phyloP scores from a whole-genome alignment of 2,329 filamentous ascomycete species.

The Fusarium temperatum region DNA sequence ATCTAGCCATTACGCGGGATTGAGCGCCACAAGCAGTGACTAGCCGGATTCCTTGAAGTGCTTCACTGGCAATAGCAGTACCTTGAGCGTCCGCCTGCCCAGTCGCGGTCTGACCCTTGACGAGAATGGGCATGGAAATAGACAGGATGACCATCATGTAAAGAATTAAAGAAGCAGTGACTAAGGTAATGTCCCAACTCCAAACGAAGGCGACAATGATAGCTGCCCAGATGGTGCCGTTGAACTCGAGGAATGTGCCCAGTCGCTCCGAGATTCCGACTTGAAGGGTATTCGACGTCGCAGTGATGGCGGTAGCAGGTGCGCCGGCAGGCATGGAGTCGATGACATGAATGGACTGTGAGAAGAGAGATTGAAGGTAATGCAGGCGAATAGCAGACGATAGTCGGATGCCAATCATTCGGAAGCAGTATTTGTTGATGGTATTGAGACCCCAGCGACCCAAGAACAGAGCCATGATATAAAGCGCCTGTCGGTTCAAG shows the following conservation, averaged over 20 bases:
- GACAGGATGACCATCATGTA: slow-evolving; percentile 49
- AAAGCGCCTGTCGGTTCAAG: slow-evolving; percentile 36
- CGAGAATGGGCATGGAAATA: slow-evolving; percentile 37
- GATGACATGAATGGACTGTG: slow-evolving; percentile 59
- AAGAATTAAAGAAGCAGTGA: slow-evolving; percentile 57
- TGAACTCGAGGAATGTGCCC: slow-evolving; percentile 54
- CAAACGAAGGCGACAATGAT: slow-evolving; percentile 62
- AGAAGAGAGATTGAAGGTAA: slow-evolving; percentile 60
- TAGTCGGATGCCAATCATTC: slow-evolving; percentile 60
- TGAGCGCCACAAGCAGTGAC: slow-evolving; percentile 57
- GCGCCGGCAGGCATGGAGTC: slow-evolving; percentile 61
- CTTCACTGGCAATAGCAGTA: slow-evolving; percentile 54
- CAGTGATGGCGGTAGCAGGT: slow-evolving; percentile 62
- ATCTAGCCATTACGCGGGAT: slow-evolving; percentile 47
- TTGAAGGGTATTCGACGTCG: slow-evolving; percentile 62
- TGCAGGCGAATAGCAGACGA: slow-evolving; percentile 60
- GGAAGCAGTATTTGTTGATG: slow-evolving; percentile 48
- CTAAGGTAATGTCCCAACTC: slow-evolving; percentile 62
- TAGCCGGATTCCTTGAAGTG: slow-evolving; percentile 52
- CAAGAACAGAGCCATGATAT: slow-evolving; percentile 39
- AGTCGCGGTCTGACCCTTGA: slow-evolving; percentile 34
- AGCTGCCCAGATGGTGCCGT: slow-evolving; percentile 31
- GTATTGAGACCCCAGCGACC: slow-evolving; percentile 37
- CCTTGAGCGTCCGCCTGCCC: slow-evolving; percentile 46
- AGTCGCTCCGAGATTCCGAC: slow-evolving; percentile 64